Base-by-base conservation (phyloP, 768 basidiomycete genomes). In the Leccinum disarticulatum region DNA sequence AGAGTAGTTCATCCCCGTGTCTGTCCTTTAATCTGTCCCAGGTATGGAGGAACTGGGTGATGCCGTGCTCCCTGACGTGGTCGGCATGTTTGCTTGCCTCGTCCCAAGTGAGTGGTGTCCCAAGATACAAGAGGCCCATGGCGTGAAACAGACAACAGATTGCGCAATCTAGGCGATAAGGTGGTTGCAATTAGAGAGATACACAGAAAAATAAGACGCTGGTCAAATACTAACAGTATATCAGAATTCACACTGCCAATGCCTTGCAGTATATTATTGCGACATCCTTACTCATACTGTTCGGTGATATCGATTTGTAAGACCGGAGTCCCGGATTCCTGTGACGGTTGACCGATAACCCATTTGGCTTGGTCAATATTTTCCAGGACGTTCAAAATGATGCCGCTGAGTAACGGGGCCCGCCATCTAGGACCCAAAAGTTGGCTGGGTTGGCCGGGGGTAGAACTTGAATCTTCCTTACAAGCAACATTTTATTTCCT, bases 101-200 rank as follows among this genome's bases (percentile, higher is more conserved):
- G 55, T 89, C 84, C 97, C 97, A 99, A 31, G 83, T 73, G 60
- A 98, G 83, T 25, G 97, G 94, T 3, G 94, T 98, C 55, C 97
- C 97, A 54, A 96, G 87, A 59, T 86, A 90, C 59, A 99, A 76
- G 54, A 99, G 83, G 56, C 97, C 97, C 96, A 99, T 99, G 56
- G 49, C 57, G 66, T 56, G 60, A 60, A 10, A 38, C 36, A 27
- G 49, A 31, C 35, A 30, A 41, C 27, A 27, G 54, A 62, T 66
- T 52, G 69, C 66, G 62, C 58, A 36, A 66, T 38, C 30, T 36
- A 27, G 50, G 30, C 14, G 36, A 51, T 49, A 43, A 38, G 52
- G 30, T 52, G 28, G 51, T 4, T 17, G 43, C 49, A 50, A 28
- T 11, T 25, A 50, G 10, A n/a, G 10, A 28, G 10, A 28, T 28